A percentile compares a stretch with the other conserved stretches of the same genome.
phyloP scores from a whole-genome alignment of 148 eudicot genomes.

The Nepenthes gracilis region DNA sequence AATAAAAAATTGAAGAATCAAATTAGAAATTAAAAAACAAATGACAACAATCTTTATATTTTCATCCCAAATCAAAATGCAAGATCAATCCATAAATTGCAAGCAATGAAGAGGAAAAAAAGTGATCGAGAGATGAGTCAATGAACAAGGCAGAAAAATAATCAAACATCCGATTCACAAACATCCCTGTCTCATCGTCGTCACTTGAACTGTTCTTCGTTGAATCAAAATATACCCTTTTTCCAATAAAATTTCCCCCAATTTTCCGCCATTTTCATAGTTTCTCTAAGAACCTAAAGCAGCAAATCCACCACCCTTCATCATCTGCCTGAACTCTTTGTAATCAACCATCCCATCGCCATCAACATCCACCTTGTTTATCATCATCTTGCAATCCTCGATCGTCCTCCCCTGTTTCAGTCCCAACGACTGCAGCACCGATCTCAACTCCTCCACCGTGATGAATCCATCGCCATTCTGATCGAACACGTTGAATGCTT shows the following conservation, averaged over 20 bases:
- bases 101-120: no score
- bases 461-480: conserved; percentile 90
- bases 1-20: no score
- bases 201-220: no score
- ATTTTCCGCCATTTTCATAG: not conserved
- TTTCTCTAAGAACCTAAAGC: conserved; percentile 33
- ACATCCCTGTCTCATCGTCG: no score
- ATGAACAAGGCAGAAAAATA: no score
- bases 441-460: conserved; percentile 70
- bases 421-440: conserved; percentile 71
- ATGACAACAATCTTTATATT: no score
- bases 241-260: not conserved
- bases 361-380: conserved; percentile 69
- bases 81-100: no score
- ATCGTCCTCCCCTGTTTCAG: conserved; percentile 73
- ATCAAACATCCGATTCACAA: no score
- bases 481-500: conserved; percentile 88
- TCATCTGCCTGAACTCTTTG: conserved; percentile 74
- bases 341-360: conserved; percentile 84
- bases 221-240: not conserved
- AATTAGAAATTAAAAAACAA: no score
- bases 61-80: no score
- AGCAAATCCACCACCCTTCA: conserved; percentile 86
- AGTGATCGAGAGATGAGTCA: no score
- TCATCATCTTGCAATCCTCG: conserved; percentile 82